Conservation (phyloP, 805 yeast genomes). For the Metschnikowia santaceciliae region DNA sequence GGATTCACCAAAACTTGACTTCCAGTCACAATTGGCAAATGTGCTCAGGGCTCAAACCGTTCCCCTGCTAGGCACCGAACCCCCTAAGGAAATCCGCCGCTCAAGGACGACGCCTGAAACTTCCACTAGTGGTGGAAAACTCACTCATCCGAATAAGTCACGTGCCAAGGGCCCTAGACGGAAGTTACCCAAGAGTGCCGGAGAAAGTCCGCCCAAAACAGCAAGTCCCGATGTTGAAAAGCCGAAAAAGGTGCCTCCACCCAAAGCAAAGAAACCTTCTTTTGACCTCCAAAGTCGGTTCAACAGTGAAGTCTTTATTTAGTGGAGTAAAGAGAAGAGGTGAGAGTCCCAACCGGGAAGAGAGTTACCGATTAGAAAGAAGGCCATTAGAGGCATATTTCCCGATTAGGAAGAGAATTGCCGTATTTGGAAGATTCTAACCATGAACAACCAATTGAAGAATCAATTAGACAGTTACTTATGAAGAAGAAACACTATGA, state of each 20-base stretch:
- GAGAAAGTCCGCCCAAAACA: not conserved
- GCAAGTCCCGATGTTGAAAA: not conserved
- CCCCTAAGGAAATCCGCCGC: slow-evolving; percentile 2
- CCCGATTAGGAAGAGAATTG: too few relatives aligned
- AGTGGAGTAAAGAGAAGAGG: not conserved
- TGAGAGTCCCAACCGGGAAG: not conserved
- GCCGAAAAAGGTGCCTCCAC: slow-evolving; percentile 13
- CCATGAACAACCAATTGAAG: too few relatives aligned
- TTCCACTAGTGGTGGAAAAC: slow-evolving; percentile 13
- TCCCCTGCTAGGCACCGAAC: slow-evolving; percentile 15
- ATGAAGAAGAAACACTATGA: too few relatives aligned
- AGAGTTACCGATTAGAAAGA: too few relatives aligned
- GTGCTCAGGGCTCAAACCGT: slow-evolving; percentile 28
- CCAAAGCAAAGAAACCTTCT: slow-evolving; percentile 14
- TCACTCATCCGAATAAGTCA: slow-evolving; percentile 43
- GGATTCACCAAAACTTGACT: not conserved
- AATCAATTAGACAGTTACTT: too few relatives aligned
- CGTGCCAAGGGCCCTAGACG: slow-evolving; percentile 53
- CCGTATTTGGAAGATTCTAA: too few relatives aligned
- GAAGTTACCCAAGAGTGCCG: slow-evolving; percentile 34
- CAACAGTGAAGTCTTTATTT: slow-evolving; percentile 32
- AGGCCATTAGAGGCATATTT: too few relatives aligned
- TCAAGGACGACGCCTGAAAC: slow-evolving; percentile 8
- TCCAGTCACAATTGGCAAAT: slow-evolving; percentile 20
- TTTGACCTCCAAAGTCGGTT: slow-evolving; percentile 16